phyloP scores from a whole-genome alignment of 1,139 yeast genomes.

The Wickerhamiella pararugosa region DNA sequence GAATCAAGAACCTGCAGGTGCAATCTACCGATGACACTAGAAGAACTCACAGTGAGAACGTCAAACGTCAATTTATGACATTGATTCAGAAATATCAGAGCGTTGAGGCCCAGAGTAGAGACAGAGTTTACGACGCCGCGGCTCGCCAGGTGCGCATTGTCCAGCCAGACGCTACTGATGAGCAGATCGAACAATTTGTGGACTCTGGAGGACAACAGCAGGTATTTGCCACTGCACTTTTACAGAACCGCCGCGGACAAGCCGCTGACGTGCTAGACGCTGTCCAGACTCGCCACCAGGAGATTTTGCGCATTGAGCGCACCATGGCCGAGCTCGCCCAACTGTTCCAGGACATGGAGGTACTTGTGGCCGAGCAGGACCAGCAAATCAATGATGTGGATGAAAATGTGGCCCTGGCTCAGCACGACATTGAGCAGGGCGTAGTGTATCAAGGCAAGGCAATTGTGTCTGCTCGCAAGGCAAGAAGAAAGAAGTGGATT shows the following conservation, averaged over 20 bases:
- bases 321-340: conserved; percentile 93
- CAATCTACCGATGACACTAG: conserved; percentile 63
- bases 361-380: conserved; percentile 90
- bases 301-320: conserved; percentile 84
- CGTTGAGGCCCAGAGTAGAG: conserved; percentile 75
- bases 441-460: conserved; percentile 91
- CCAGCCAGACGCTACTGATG: conserved; percentile 83
- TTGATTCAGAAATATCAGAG: conserved; percentile 76
- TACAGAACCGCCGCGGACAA: conserved; percentile 91
- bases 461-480: conserved; percentile 71
- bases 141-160: conserved; percentile 87
- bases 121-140: conserved; percentile 73
- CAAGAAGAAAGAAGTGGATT: conserved; percentile 86
- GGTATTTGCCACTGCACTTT: conserved; percentile 82
- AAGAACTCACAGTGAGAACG: conserved; percentile 79
- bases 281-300: conserved; percentile 93
- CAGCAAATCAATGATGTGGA: conserved; percentile 73
- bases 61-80: conserved; percentile 72
- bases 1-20: conserved; percentile 66
- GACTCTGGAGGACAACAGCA: conserved; percentile 79
- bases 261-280: conserved; percentile 91
- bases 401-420: conserved; percentile 68
- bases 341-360: conserved; percentile 92
- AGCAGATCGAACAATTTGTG: conserved; percentile 67
- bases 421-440: conserved; percentile 84